These are phyloP conservation scores for Cephalotrichum gorgonifer DNA, from an alignment of 2,329 filamentous ascomycete species.

Conservation along the genomic window DNA sequence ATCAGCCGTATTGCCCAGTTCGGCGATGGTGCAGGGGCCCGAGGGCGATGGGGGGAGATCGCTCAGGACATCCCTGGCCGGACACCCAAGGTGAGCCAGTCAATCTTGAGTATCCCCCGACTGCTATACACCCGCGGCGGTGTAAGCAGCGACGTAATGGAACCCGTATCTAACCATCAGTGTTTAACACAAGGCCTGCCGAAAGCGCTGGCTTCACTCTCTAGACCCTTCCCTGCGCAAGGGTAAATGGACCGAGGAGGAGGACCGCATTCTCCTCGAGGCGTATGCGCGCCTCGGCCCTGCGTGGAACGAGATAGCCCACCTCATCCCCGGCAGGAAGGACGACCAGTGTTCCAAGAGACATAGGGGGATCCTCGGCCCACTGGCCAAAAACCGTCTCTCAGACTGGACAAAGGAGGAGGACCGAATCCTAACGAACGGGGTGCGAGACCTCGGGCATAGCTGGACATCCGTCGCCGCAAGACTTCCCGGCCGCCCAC, in stretches of 20 bases:
- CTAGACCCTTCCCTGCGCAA: slow-evolving; percentile 17
- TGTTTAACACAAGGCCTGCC: slow-evolving; percentile 13
- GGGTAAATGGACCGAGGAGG: slow-evolving; percentile 17
- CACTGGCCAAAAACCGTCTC: slow-evolving; percentile 14
- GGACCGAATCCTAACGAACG: slow-evolving; percentile 13
- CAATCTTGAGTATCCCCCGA: not conserved
- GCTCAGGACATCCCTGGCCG: slow-evolving; percentile 13
- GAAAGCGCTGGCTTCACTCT: slow-evolving; percentile 20
- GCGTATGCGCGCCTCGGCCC: slow-evolving; percentile 16
- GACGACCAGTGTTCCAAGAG: slow-evolving; percentile 19
- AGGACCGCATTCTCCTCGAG: slow-evolving; percentile 17
- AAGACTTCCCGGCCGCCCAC: slow-evolving; percentile 14
- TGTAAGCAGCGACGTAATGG: not conserved
- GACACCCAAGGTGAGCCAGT: slow-evolving; percentile 15
- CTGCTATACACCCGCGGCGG: not conserved
- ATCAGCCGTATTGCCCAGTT: slow-evolving; percentile 16
- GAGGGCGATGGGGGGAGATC: slow-evolving; percentile 18
- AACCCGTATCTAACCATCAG: no score
- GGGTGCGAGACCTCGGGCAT: slow-evolving; percentile 15
- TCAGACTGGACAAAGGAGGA: slow-evolving; percentile 16
- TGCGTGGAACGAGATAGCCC: slow-evolving; percentile 16
- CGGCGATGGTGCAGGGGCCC: slow-evolving; percentile 14
- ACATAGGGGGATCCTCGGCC: slow-evolving; percentile 18
- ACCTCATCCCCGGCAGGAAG: slow-evolving; percentile 17
- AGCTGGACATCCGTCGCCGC: slow-evolving; percentile 18